phyloP scores from a whole-genome alignment of 305 asterid genomes.

The Euphrasia arctica region DNA sequence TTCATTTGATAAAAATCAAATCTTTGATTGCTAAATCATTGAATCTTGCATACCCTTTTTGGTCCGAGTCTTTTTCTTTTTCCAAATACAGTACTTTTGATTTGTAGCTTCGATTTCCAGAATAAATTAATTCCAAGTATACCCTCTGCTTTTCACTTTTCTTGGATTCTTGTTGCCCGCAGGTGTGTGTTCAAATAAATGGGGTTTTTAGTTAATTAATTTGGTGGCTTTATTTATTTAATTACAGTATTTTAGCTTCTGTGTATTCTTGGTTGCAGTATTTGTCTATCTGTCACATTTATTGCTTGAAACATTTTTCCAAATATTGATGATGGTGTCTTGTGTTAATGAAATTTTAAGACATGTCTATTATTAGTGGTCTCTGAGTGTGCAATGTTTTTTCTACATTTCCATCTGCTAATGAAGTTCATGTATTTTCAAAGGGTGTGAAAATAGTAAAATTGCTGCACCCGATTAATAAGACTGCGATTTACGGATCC shows the following conservation, averaged over 20 bases:
- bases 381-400: too few species aligned
- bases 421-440: slow-evolving; percentile 10
- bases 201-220: neutral
- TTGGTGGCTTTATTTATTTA: neutral
- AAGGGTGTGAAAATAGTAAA: slow-evolving; percentile 13
- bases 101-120: neutral
- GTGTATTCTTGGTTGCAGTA: slow-evolving; percentile 1
- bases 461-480: neutral
- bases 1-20: neutral
- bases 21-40: too few species aligned
- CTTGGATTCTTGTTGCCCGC: slow-evolving; percentile 16
- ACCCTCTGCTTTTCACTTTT: slow-evolving; percentile 18
- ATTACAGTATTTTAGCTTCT: neutral
- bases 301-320: slow-evolving; percentile 11
- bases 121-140: slow-evolving; percentile 24
- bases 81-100: too few species aligned
- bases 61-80: too few species aligned
- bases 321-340: slow-evolving; percentile 4
- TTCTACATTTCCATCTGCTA: too few species aligned
- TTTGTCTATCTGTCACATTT: slow-evolving; percentile 7
- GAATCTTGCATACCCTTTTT: neutral
- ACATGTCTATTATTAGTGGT: neutral
- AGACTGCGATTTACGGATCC: neutral
- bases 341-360: neutral
- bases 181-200: too few species aligned